Percentiles rank a stretch among this genome's conserved stretches.
Evolutionary conservation across 2,329 filamentous ascomycete species (phyloP).

Genomic region (Fonsecaea nubica): DNA sequence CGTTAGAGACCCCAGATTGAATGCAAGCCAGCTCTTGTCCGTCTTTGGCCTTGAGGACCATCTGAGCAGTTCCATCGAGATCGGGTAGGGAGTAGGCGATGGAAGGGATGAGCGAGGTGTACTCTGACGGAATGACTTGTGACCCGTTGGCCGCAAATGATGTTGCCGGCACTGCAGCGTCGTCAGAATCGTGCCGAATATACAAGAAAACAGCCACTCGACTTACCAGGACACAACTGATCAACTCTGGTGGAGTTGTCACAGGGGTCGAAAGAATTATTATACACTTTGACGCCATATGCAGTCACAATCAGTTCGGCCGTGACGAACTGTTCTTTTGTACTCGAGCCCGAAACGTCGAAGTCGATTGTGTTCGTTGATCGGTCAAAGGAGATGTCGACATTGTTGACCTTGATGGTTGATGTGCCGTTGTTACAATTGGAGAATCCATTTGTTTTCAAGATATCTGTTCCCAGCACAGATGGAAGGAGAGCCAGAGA

Average conservation of each 20-base stretch:
- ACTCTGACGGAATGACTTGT: constrained; percentile 74
- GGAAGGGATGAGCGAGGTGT: constrained; percentile 76
- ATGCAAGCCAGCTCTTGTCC: constrained; percentile 78
- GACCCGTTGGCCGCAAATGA: constrained; percentile 74
- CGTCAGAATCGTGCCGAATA: constrained; percentile 9
- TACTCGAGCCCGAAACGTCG: constrained; percentile 79
- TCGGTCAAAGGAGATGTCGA: constrained; percentile 81
- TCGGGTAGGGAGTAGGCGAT: constrained; percentile 93
- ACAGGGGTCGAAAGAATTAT: constrained; percentile 84
- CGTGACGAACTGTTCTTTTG: constrained; percentile 76
- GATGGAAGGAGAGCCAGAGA: constrained; percentile 34
- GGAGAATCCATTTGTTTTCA: constrained; percentile 81
- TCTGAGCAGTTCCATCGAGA: constrained; percentile 81
- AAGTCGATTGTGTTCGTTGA: constrained; percentile 75
- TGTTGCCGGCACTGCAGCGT: constrained; percentile 69
- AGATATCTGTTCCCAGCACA: constrained; percentile 71
- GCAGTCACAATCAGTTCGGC: constrained; percentile 78
- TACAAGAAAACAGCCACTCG: background rate
- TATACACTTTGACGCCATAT: constrained; percentile 82
- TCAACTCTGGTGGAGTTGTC: constrained; percentile 68
- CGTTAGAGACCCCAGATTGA: constrained; percentile 80
- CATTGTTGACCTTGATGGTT: constrained; percentile 71
- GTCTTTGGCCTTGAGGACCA: constrained; percentile 72
- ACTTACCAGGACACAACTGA: constrained; percentile 80
- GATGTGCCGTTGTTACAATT: constrained; percentile 66